Evolutionary conservation across 345 rosid genomes (phyloP), one percentile per base, ranked within the genome.

Genomic region (Toxicodendron radicans): DNA sequence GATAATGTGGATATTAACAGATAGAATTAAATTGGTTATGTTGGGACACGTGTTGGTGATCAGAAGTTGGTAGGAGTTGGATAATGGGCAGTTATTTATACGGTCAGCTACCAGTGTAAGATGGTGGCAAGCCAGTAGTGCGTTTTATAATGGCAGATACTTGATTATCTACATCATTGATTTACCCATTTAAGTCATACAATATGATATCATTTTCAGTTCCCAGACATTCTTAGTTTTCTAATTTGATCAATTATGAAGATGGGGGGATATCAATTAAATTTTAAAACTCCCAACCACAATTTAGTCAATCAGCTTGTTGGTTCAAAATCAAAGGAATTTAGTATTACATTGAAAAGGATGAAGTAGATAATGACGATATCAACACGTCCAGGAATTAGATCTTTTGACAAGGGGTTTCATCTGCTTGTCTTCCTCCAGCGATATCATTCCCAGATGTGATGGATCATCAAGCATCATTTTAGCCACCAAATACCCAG

Each of bases 401-500:
- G 92, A 88, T 81, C 94, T 85, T 76, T 83, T 90, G 35, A 85
- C 64, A n/a, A 83, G 83, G 52, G 90, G 89, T 61, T 75, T 85
- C 86, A 81, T 80, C 66, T 77, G 88, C 75, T 87, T 90, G 85
- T 88, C 92, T 67, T 90, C 92, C 79, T 84, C 95, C 24, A 85
- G 61, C 7, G 92, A 85, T 33, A 88, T 83, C 92, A 90, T 90
- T 4, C 90, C 83, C 75, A 87, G 62, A 79, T 84, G 89, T 63
- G 95, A 88, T 72, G 90, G 92, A 67, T 88, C 91, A 77, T 88
- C 91, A 20, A 88, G 78, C 90, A 88, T 75, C 89, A 87, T 84
- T 73, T 87, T 90, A 20, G 92, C 91, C 33, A 88, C 94, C 80
- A 88, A 74, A 79, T 85, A 90, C 46, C 94, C 88, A 0, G 92